phyloP scores from a whole-genome alignment of 805 yeast species.

The Wickerhamiella spandovensis region DNA sequence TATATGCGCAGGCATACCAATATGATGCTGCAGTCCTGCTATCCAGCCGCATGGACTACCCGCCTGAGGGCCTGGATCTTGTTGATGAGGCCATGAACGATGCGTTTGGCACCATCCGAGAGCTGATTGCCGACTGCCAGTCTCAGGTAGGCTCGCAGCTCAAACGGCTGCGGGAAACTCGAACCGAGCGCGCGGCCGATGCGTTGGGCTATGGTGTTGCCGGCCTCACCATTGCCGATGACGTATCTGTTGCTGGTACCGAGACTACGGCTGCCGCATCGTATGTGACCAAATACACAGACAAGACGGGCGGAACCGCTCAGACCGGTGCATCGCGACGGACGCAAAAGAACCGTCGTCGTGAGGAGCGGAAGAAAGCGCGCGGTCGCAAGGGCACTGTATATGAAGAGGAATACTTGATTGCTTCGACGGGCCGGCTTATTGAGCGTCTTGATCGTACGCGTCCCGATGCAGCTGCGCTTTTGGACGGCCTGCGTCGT shows the following conservation, averaged over 20 bases:
- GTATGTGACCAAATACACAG: conserved; percentile 89
- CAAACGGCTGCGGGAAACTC: conserved; percentile 66
- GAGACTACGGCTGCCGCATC: conserved; percentile 89
- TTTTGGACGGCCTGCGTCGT: conserved; percentile 66
- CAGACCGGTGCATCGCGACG: conserved; percentile 90
- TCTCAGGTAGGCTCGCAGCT: conserved; percentile 76
- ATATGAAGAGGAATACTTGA: conserved; percentile 90
- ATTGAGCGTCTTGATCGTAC: conserved; percentile 69
- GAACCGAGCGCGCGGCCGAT: conserved; percentile 71
- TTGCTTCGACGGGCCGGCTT: conserved; percentile 77
- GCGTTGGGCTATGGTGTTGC: conserved; percentile 76
- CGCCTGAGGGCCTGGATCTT: conserved; percentile 25
- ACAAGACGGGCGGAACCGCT: conserved; percentile 91
- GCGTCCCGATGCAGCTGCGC: conserved; percentile 53
- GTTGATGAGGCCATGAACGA: conserved; percentile 63
- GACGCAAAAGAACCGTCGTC: conserved; percentile 80
- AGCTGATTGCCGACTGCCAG: conserved; percentile 84
- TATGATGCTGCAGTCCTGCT: conserved; percentile 67
- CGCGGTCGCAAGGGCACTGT: conserved; percentile 96
- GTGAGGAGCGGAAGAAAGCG: conserved; percentile 92
- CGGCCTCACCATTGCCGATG: conserved; percentile 62
- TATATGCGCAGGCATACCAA: conserved; percentile 60
- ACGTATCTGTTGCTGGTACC: conserved; percentile 87
- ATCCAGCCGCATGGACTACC: conserved; percentile 25
- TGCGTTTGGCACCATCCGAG: conserved; percentile 78